Evolutionary conservation across 495 filamentous ascomycete genomes (phyloP), one percentile per base, ranked within the genome.

Genomic region (Aspergillus ostianus): DNA sequence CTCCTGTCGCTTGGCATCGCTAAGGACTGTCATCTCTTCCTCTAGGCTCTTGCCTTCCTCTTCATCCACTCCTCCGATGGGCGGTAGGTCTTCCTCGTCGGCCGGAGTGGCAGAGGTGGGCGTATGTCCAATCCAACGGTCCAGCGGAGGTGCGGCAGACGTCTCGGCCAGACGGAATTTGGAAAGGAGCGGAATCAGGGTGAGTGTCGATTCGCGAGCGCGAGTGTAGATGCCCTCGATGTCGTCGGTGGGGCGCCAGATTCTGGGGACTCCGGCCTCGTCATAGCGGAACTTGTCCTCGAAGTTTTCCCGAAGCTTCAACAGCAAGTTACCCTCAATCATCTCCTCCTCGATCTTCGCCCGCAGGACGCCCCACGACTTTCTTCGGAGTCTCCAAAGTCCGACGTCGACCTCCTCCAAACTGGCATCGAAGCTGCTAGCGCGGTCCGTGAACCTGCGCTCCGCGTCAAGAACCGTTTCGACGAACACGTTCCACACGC

Each of bases 211-310:
- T 67, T 97, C 93, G 56, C 92, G 88, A 12, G 94, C 92, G 50
- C 83, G 85, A 13, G 93, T 96, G 70, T 97, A 98, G 51, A 93
- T 73, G 48, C 92, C 91, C 73, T 98, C 95, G 66, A 98, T 98
- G 70, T 98, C 94, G 70, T 98, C 94, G 0, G 89, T 93, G 2
- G 94, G 94, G 20, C 95, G 88, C 94, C 94, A 98, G 67, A 98
- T 96, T 44, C 94, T 82, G 5, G 94, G 94, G 3, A 98, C 95
- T 41, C 95, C 95, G 15, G 85, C 86, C 51, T 96, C 93, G 62
- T 98, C 95, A 66, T 98, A 98, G 57, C 94, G 90, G 82, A 98
- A 98, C 70, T 95, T 96, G 75, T 98, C 94, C 67, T 98, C 94
- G 63, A 98, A 98, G 73, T 97, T 98, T 76, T 98, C 94, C 7